Evolutionary conservation across 306 rosid species (phyloP).

Genomic region (Quercus dentata): DNA sequence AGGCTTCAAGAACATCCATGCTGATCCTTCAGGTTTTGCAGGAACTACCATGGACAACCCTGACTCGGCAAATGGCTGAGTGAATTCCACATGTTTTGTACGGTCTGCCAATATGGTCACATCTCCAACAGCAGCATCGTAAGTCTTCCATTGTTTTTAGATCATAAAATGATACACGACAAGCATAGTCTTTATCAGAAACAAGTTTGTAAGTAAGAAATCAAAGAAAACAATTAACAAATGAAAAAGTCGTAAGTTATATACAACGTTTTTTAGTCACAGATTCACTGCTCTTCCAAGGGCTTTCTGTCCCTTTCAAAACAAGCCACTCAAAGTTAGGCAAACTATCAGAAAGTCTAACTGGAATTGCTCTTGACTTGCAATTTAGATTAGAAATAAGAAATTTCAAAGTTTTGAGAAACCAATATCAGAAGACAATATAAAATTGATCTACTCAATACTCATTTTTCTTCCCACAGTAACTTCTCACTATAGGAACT

Average conservation of each 20-base stretch:
- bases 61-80: conserved; percentile 30
- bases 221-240: not conserved
- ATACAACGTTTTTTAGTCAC: too few relatives aligned
- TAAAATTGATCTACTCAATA: too few relatives aligned
- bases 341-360: not conserved
- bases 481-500: too few relatives aligned
- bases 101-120: conserved; percentile 22
- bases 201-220: not conserved
- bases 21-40: not conserved
- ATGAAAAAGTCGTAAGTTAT: not conserved
- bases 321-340: not conserved
- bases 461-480: too few relatives aligned
- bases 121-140: conserved; percentile 35
- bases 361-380: too few relatives aligned
- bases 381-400: too few relatives aligned
- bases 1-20: conserved; percentile 35
- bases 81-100: conserved; percentile 20
- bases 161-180: not conserved
- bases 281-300: not conserved
- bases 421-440: too few relatives aligned
- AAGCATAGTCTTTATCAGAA: not conserved
- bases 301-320: not conserved
- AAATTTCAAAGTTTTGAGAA: too few relatives aligned
- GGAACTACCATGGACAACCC: conserved; percentile 25
- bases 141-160: conserved; percentile 11